Conservation (phyloP, 257 asterid species). For the Gentiana macrophylla region DNA sequence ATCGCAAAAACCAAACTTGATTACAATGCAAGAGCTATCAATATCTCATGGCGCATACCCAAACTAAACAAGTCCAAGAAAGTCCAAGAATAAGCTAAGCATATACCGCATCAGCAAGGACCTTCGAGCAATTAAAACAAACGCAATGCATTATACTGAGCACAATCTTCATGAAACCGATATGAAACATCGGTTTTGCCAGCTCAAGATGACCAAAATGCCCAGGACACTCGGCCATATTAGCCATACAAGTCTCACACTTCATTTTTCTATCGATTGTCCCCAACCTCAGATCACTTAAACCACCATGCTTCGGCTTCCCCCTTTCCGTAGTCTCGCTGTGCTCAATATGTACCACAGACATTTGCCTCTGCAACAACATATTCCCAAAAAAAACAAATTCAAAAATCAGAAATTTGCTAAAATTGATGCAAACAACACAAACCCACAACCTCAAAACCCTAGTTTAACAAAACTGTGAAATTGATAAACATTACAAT, state of each 20-base stretch:
- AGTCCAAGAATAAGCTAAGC: no score
- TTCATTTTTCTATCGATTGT: constrained; percentile 92
- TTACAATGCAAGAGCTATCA: no score
- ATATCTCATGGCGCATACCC: no score
- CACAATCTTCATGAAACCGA: constrained; percentile 89
- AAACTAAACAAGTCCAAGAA: no score
- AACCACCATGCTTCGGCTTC: constrained; percentile 87
- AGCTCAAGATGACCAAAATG: constrained; percentile 98
- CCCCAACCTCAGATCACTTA: constrained; percentile 84
- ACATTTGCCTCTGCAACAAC: constrained; percentile 80
- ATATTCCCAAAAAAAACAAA: no score
- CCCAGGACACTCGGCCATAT: constrained; percentile 98
- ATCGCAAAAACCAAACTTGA: no score
- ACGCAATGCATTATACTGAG: constrained; percentile 79
- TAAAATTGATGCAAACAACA: no score
- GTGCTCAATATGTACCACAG: constrained; percentile 95
- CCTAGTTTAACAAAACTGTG: not conserved
- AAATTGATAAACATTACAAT: constrained; percentile 35
- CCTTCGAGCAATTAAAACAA: constrained; percentile 97
- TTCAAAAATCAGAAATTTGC: not conserved
- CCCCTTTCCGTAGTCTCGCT: constrained; percentile 94
- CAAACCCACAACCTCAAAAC: constrained; percentile 3
- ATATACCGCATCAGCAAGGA: constrained; percentile 83
- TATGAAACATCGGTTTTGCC: constrained; percentile 95
- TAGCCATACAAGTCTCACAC: constrained; percentile 98